These are phyloP conservation scores for Fallopia convolvulus DNA, from an alignment of 148 eudicot species.

Conservation along the genomic window DNA sequence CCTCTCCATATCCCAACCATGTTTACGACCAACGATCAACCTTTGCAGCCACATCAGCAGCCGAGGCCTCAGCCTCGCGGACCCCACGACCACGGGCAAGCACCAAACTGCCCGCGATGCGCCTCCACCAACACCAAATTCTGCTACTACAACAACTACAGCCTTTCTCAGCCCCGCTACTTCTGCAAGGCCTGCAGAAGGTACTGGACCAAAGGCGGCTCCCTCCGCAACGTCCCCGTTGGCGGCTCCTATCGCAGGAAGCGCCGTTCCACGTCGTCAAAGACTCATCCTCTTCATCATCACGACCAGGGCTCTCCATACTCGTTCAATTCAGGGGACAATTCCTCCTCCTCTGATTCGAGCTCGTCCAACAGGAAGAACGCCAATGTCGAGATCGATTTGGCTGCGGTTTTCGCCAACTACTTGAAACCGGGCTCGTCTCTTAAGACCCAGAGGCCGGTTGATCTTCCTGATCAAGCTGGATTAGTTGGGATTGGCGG, in stretches of 20 bases:
- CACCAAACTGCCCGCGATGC: conserved; percentile 60
- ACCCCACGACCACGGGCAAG: neutral
- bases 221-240: conserved; percentile 44
- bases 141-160: conserved; percentile 61
- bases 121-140: conserved; percentile 56
- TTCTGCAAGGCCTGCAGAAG: conserved; percentile 55
- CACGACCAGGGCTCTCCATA: neutral
- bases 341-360: conserved; percentile 7
- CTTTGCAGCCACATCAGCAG: neutral
- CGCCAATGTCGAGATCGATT: conserved; percentile 37
- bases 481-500: neutral
- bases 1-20: neutral
- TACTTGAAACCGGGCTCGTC: conserved; percentile 36
- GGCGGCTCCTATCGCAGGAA: conserved; percentile 52
- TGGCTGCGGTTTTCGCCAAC: conserved; percentile 77
- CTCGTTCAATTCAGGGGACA: neutral
- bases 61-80: neutral
- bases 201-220: conserved; percentile 62
- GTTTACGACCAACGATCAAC: neutral
- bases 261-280: conserved; percentile 28
- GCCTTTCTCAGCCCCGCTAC: conserved; percentile 56
- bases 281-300: neutral
- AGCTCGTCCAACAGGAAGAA: conserved; percentile 12
- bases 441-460: neutral
- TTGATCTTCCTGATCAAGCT: neutral